phyloP scores from a whole-genome alignment of 805 yeast species.

The Teunomyces pallodes region DNA sequence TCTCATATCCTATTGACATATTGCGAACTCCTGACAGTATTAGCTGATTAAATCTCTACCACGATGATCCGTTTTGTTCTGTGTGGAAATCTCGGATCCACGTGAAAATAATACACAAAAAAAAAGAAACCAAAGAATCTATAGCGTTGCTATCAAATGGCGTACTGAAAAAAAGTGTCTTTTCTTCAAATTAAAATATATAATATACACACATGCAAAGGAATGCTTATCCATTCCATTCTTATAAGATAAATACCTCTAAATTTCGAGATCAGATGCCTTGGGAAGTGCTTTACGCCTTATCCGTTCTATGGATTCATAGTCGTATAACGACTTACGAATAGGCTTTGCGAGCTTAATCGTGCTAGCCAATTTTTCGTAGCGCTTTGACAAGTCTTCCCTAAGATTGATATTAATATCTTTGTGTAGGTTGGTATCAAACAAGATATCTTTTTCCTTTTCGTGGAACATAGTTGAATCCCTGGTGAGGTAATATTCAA shows the following conservation, averaged over 20 bases:
- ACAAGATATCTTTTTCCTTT: constrained; percentile 16
- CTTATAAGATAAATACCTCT: neutral
- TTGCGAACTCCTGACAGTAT: neutral
- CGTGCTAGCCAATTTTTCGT: constrained; percentile 6
- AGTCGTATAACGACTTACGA: constrained; percentile 10
- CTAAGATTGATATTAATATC: neutral
- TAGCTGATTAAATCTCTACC: neutral
- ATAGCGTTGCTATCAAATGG: neutral
- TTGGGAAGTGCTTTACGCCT: constrained; percentile 3
- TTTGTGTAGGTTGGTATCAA: constrained; percentile 7
- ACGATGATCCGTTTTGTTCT: neutral
- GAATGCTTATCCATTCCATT: no score
- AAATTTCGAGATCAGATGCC: neutral
- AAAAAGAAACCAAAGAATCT: neutral
- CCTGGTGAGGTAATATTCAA: constrained; percentile 26
- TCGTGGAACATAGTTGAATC: constrained; percentile 35
- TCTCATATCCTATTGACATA: neutral
- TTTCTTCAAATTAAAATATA: no score
- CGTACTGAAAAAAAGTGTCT: no score
- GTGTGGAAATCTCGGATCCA: neutral
- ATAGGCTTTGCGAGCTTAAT: constrained; percentile 8
- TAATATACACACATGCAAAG: no score
- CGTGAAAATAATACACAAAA: neutral
- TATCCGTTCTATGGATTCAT: constrained; percentile 6
- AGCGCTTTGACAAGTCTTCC: neutral